Base-by-base conservation (phyloP, 495 filamentous ascomycete genomes). In the Choiromyces venosus region DNA sequence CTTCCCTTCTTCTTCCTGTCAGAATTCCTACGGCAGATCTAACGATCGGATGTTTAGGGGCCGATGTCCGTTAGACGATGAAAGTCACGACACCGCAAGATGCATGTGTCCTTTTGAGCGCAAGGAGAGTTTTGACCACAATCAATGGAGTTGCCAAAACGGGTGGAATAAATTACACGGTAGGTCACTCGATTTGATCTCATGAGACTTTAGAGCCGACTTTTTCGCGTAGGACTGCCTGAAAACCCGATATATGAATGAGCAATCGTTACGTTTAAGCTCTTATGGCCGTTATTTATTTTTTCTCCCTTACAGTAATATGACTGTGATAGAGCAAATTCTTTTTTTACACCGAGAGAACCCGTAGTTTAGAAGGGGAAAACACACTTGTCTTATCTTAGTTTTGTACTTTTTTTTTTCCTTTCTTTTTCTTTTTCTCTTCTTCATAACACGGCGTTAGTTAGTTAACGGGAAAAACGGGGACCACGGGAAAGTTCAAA, bases 71-170 rank as follows among this genome's bases (percentile, higher is more conserved):
- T 44, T 70, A 18, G 79, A 81, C 67, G 75, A 80, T 8, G 76
- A 76, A 37, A 76, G 71, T 19, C 69, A 75, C 64, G 73, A 80
- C 39, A 70, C 74, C 71, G 78, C 68, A 65, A 68, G 79, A 37
- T 81, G 79, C 46, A 71, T 73, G 66, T 80, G 78, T 71, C 78
- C 74, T 61, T 80, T 78, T 33, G 73, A 78, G 2, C 71, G 76
- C 40, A 70, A 69, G 37, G 72, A 75, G 67, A 81, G 78, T 73
- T 81, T 81, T 37, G 79, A 81, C 66, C 44, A 78, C 42, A 69
- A 75, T 61, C 38, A 69, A 21, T 80, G 73, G 67, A 80, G 78
- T 69, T 81, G 79, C 70, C 74, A 73, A 68, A 80, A 73, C 44
- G 68, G 70, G 68, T 81, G 79, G 79, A 75, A 76, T 70, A 76